Percentiles rank a stretch among this genome's conserved stretches.
These are phyloP conservation scores for Fusarium marasasianum DNA, from an alignment of 2,329 filamentous ascomycete species.

Conservation along the genomic window DNA sequence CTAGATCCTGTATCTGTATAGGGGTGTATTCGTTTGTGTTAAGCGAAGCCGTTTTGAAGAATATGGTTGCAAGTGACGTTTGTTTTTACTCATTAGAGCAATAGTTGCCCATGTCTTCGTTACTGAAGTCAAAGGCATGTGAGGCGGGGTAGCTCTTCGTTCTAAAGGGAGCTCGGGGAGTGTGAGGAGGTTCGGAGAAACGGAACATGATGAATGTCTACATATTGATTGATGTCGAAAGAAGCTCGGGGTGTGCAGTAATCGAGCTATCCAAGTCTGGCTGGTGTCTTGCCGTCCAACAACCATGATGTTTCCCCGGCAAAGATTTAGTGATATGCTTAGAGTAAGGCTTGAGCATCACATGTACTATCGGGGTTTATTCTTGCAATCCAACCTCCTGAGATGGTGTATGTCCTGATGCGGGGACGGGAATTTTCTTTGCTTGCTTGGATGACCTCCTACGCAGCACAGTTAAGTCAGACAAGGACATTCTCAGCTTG, in stretches of 20 bases:
- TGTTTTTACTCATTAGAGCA: slow-evolving; percentile 14
- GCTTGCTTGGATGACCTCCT: not conserved
- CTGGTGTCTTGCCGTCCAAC: not conserved
- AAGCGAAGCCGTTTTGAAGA: not conserved
- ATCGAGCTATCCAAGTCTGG: slow-evolving; percentile 6
- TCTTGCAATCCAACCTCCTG: not conserved
- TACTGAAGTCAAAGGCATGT: slow-evolving; percentile 17
- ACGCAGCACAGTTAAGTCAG: not conserved
- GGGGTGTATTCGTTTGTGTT: not conserved
- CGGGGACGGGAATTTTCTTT: not conserved
- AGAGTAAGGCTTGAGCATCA: not conserved
- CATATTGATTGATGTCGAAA: not conserved
- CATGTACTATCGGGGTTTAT: not conserved
- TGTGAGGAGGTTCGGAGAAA: slow-evolving; percentile 17
- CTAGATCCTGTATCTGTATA: slow-evolving; percentile 2
- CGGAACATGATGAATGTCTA: slow-evolving; percentile 15
- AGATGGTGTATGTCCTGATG: not conserved
- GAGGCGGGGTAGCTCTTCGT: slow-evolving; percentile 21
- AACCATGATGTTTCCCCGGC: not conserved
- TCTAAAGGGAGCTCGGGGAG: slow-evolving; percentile 14
- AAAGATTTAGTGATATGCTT: not conserved
- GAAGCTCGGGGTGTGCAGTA: slow-evolving; percentile 15
- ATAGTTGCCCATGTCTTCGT: not conserved
- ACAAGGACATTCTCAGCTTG: not conserved
- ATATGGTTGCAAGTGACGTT: not conserved